Base-by-base conservation (phyloP, 2,329 filamentous ascomycete genomes). In the Drechslerella dactyloides region DNA sequence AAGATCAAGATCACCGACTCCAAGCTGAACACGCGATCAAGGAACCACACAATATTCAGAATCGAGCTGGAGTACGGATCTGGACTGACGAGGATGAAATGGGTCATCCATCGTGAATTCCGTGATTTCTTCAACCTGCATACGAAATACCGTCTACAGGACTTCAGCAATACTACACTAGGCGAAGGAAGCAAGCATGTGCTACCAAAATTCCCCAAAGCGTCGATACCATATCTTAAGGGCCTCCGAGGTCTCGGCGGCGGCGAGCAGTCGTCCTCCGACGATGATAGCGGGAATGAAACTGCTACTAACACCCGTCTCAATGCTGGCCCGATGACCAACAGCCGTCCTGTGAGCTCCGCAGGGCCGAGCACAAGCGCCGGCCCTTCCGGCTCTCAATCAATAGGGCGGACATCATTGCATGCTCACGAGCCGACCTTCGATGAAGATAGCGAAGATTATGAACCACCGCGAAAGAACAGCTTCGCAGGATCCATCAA, bases 51-150 rank as follows among this genome's bases (percentile, higher is more conserved):
- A 77, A 85, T 94, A 7, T 96, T 97, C 79, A 89, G 89, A 50
- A 93, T 99, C 63, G 91, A 96, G 76, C 83, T 99, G 15, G 94
- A 99, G 78, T 99, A 99, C 78, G 94, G 94, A 13, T 97, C 90
- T 78, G 96, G 94, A 0, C 86, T 94, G 63, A 97, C 93, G 61
- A 86, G 94, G 65, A 97, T 99, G 96, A 91, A 90, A 78, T 99
- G 94, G 94, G 89, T 90, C 17, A 90, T 99, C 68, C 88, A 91
- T 76, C 86, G 94, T 60, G 93, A 91, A 8, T 85, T 97, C 42
- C 85, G 87, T 76, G 94, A 99, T 78, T 96, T 99, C 76, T 87
- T 91, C 76, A 96, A 97, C 76, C 83, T 99, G 37, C 94, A 99
- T 80, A 83, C 92, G 77, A 93, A 96, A 76, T 99, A 97, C 84